phyloP scores from a whole-genome alignment of 768 basidiomycete genomes.

The Amanita fuliginea region DNA sequence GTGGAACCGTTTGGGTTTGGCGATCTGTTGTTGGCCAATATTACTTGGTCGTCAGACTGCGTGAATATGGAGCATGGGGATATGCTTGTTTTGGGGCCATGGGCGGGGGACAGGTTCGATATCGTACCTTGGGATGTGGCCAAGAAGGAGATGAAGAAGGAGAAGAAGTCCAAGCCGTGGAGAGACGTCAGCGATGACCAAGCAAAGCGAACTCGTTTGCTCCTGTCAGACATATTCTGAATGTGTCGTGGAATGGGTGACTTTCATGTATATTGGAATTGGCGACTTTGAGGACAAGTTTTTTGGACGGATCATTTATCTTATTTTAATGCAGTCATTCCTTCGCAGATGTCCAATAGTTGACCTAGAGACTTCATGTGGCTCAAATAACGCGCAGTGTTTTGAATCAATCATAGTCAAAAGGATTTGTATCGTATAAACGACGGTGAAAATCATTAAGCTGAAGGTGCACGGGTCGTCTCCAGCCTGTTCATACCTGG shows the following conservation, averaged over 20 bases:
- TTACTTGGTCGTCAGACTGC: constrained; percentile 1
- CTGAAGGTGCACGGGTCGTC: neutral
- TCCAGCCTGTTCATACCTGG: neutral
- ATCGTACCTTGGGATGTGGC: constrained; percentile 4
- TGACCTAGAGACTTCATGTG: neutral
- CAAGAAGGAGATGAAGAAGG: constrained; percentile 4
- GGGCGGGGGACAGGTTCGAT: constrained; percentile 6
- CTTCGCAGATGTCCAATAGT: neutral
- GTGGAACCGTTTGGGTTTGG: constrained; percentile 4
- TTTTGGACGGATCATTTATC: neutral
- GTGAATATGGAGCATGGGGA: constrained; percentile 1
- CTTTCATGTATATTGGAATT: neutral
- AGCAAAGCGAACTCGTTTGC: constrained; percentile 1
- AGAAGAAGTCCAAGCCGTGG: constrained; percentile 2
- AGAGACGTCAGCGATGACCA: constrained; percentile 4
- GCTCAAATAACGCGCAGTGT: neutral
- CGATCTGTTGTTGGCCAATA: constrained; percentile 4
- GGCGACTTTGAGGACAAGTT: neutral
- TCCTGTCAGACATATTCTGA: constrained; percentile 1
- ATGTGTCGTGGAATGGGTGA: neutral
- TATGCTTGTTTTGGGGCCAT: neutral
- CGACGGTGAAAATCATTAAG: neutral
- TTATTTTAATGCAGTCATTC: neutral
- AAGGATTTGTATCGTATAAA: neutral
- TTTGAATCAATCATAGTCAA: neutral